Conservation (phyloP, 2,329 filamentous ascomycete genomes). For the Cladophialophora carrionii region DNA sequence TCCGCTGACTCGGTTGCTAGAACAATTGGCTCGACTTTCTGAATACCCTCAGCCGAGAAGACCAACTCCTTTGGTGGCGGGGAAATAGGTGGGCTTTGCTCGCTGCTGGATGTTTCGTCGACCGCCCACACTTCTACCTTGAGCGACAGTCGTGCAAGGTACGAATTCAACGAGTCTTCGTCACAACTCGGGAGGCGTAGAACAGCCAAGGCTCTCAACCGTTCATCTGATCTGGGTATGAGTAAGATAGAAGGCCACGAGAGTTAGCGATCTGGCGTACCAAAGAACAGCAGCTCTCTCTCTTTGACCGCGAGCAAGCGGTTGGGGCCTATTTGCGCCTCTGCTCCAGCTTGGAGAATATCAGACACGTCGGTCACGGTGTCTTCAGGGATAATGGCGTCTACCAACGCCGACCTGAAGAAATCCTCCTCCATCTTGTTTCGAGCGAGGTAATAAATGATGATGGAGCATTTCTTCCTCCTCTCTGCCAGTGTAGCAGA, state of each 20-base stretch:
- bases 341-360: constrained; percentile 38
- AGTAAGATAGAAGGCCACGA: constrained; percentile 49
- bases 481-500: background rate
- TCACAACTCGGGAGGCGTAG: constrained; percentile 57
- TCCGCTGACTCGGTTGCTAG: constrained; percentile 50
- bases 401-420: constrained; percentile 48
- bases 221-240: constrained; percentile 59
- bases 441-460: background rate
- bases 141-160: constrained; percentile 55
- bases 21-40: constrained; percentile 50
- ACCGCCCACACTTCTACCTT: constrained; percentile 56
- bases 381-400: constrained; percentile 51
- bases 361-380: constrained; percentile 35
- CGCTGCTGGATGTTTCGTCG: constrained; percentile 41
- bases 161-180: constrained; percentile 52
- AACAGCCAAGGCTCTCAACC: constrained; percentile 55
- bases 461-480: background rate
- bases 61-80: constrained; percentile 48
- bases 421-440: constrained; percentile 46
- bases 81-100: constrained; percentile 39
- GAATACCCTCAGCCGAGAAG: constrained; percentile 46
- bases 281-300: constrained; percentile 53
- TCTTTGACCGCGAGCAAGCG: constrained; percentile 54
- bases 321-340: constrained; percentile 49
- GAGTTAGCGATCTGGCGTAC: constrained; percentile 16